These are phyloP conservation scores for Remersonia thermophila DNA, from an alignment of 2,329 filamentous ascomycete genomes.

Conservation along the genomic window DNA sequence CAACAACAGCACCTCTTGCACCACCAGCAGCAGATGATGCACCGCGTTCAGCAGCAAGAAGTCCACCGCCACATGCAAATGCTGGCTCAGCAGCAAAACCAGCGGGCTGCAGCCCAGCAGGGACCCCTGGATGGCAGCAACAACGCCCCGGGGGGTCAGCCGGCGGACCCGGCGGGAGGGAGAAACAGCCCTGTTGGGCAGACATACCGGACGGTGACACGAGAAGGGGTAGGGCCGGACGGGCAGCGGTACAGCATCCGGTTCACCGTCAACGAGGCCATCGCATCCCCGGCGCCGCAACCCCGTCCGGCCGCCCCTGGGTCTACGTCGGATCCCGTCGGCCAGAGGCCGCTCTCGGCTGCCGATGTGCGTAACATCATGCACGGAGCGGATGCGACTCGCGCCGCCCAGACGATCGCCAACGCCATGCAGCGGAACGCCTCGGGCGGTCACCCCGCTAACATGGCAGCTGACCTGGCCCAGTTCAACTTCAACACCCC, in stretches of 20 bases:
- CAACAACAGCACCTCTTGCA: slow-evolving; percentile 11
- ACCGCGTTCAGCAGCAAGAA: slow-evolving; percentile 29
- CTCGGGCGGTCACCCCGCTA: slow-evolving; percentile 32
- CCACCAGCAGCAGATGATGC: slow-evolving; percentile 30
- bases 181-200: slow-evolving; percentile 18
- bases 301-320: neutral
- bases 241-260: slow-evolving; percentile 35
- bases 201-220: slow-evolving; percentile 28
- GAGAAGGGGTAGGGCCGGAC: slow-evolving; percentile 37
- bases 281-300: slow-evolving; percentile 2
- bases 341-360: slow-evolving; percentile 25
- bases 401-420: slow-evolving; percentile 31
- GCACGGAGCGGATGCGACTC: slow-evolving; percentile 32
- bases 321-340: slow-evolving; percentile 14
- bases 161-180: slow-evolving; percentile 16
- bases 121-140: slow-evolving; percentile 26
- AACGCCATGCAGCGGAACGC: slow-evolving; percentile 40
- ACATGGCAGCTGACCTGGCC: slow-evolving; percentile 18
- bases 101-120: slow-evolving; percentile 28
- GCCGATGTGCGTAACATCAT: slow-evolving; percentile 35
- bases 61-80: slow-evolving; percentile 27
- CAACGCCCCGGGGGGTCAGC: slow-evolving; percentile 10
- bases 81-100: slow-evolving; percentile 32
- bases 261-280: slow-evolving; percentile 37
- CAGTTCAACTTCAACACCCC: slow-evolving; percentile 20